Base-by-base conservation (phyloP, 75 land plant species). In the Gnetum montanum region DNA sequence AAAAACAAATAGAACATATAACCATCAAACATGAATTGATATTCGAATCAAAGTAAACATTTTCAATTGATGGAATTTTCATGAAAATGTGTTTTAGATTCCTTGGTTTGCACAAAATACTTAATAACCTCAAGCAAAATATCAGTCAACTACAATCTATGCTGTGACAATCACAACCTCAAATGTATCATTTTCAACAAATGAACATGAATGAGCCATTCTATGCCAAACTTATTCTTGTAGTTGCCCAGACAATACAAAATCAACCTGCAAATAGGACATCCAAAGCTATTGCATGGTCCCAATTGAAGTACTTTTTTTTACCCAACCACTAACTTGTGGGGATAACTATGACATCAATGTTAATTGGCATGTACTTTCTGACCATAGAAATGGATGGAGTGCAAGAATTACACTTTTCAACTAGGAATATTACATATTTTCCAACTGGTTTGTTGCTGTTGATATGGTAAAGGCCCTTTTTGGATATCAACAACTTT, bases 141-240 rank as follows among this genome's bases (percentile, higher is more conserved):
- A n/a, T n/a, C n/a, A n/a, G n/a, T n/a, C n/a, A n/a, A n/a, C n/a
- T n/a, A n/a, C n/a, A n/a, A n/a, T n/a, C n/a, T n/a, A n/a, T n/a
- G n/a, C n/a, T n/a, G n/a, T n/a, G n/a, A n/a, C n/a, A n/a, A n/a
- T n/a, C n/a, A n/a, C n/a, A n/a, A n/a, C n/a, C n/a, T n/a, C n/a
- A n/a, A n/a, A n/a, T 49, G 98, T 93, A 23, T 85, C 96, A 34
- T 93, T 76, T 78, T 93, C 98, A 1, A 76, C 89, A 11, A 88
- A 46, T 78, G 70, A 75, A 69, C 81, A 82, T 34, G 85, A 78
- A 24, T 85, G 90, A 1, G 86, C 72, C 3, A 38, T 88, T 6
- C 97, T 94, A 2, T 91, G 97, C 53, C 62, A 49, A 22, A 87
- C 93, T 1, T 93, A 90, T 43, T 81, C 96, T 1, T 93, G 98